phyloP scores from a whole-genome alignment of 805 yeast species.

The Teunomyces gatunensis region DNA sequence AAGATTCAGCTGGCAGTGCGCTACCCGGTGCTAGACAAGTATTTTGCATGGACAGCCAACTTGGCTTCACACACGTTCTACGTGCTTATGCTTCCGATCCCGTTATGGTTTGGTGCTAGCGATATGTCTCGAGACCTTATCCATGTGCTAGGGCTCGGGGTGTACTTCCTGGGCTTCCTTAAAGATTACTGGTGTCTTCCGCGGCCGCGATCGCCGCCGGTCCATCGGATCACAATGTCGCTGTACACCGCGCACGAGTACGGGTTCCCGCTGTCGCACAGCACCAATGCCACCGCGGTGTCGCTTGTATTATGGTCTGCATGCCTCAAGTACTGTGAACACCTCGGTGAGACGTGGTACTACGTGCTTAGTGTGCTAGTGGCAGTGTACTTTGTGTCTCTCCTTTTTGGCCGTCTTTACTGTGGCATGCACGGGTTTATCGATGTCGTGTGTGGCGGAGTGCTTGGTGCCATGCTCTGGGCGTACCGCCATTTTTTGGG shows the following conservation, averaged over 20 bases:
- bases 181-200: slow-evolving; percentile 90
- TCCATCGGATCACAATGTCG: slow-evolving; percentile 84
- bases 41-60: slow-evolving; percentile 84
- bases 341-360: slow-evolving; percentile 3
- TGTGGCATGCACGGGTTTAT: slow-evolving; percentile 97
- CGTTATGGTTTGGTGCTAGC: slow-evolving; percentile 75
- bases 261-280: slow-evolving; percentile 91
- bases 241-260: slow-evolving; percentile 90
- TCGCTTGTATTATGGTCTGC: slow-evolving; percentile 42
- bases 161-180: slow-evolving; percentile 66
- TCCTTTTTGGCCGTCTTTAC: slow-evolving; percentile 79
- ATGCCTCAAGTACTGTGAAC: neutral
- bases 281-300: slow-evolving; percentile 92
- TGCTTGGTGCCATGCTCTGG: slow-evolving; percentile 58
- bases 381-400: slow-evolving; percentile 54
- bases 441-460: slow-evolving; percentile 66
- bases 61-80: slow-evolving; percentile 93
- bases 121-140: slow-evolving; percentile 58
- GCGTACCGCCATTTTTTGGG: slow-evolving; percentile 44
- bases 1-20: slow-evolving; percentile 54
- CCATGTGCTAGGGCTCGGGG: slow-evolving; percentile 63
- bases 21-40: slow-evolving; percentile 55
- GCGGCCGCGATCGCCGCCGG: slow-evolving; percentile 88
- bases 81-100: slow-evolving; percentile 81
- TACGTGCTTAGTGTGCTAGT: slow-evolving; percentile 17